Base-by-base conservation (phyloP, 192 early-diverging fungal genomes). In the Kickxella alabastrina region DNA sequence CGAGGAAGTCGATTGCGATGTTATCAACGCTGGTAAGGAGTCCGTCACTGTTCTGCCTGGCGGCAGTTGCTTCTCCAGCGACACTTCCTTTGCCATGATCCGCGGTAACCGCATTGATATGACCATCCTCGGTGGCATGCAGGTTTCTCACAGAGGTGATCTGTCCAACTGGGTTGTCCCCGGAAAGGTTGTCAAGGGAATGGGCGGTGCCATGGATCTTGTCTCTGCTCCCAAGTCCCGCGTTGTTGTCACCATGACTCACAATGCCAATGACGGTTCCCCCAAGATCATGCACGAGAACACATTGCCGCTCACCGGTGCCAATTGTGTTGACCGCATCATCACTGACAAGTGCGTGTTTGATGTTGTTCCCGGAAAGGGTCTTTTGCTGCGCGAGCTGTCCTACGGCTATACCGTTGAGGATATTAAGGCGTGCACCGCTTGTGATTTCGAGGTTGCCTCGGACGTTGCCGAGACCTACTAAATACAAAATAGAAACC, bases 81-180 rank as follows among this genome's bases (percentile, higher is more conserved):
- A 87, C 54, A 82, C 86, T 4, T 85, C 84, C 7, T 90, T 90
- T 54, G 85, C 81, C 46, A 87, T 88, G 83, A 90, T 90, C 53
- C 83, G 88, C 49, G 88, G 85, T 6, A 82, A 80, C 18, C 86
- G 86, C 47, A 78, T 90, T 31, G 84, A 87, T 48, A 68, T 88
- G 59, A 87, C 86, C 28, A 84, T 90, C 43, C 69, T 90, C 15
- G 87, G 88, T 15, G 88, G 80, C 19, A 80, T 90, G 65, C 81
- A 90, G 72, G 88, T 91, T n/a, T 83, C 86, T 0, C 64, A 78
- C 52, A 70, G 68, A 54, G 88, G 88, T 27, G 84, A 86, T 60
- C 74, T 91, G 37, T 86, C 88, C 54, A 91, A 91, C 79, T 91
- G 88, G 88, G 85, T 91, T 56, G 83, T 91, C 17, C 88, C 88